phyloP scores from a whole-genome alignment of 345 rosid genomes.

The Isatis tinctoria region DNA sequence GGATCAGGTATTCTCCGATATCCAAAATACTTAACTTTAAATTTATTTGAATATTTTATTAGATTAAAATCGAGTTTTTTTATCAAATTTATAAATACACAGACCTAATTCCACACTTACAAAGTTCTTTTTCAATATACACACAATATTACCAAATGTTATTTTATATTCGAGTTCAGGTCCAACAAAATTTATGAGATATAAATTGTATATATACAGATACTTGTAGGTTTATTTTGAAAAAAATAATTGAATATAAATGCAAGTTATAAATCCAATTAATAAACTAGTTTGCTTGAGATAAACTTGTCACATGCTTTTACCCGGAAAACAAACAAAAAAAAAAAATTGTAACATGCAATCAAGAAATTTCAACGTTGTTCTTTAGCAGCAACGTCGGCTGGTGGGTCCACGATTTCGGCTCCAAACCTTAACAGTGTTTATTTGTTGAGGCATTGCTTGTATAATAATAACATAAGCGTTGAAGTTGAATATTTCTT shows the following conservation, averaged over 20 bases:
- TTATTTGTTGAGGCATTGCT: conserved; percentile 17
- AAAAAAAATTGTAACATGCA: conserved; percentile 5
- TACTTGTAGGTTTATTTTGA: background rate
- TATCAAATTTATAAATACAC: too few relatives aligned
- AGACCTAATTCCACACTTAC: too few relatives aligned
- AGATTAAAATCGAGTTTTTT: too few relatives aligned
- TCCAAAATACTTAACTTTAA: too few relatives aligned
- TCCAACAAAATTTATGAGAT: background rate
- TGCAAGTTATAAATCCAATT: background rate
- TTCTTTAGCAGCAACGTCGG: conserved; percentile 14
- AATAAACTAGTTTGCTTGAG: background rate
- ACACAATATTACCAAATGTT: background rate
- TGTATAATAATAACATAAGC: background rate
- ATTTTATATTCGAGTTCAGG: background rate
- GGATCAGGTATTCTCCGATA: too few relatives aligned
- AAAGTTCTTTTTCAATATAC: too few relatives aligned
- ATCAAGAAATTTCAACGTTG: conserved; percentile 24
- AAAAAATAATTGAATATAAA: background rate
- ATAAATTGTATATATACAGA: background rate
- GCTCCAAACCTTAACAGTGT: conserved; percentile 29
- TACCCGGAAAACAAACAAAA: too few relatives aligned
- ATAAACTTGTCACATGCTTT: too few relatives aligned
- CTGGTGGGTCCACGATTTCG: conserved; percentile 35
- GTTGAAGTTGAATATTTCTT: conserved; percentile 28
- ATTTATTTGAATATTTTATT: too few relatives aligned